A percentile compares a stretch with the other conserved stretches of the same genome.
phyloP scores from a whole-genome alignment of 768 basidiomycete species.

The Boletus sp. region DNA sequence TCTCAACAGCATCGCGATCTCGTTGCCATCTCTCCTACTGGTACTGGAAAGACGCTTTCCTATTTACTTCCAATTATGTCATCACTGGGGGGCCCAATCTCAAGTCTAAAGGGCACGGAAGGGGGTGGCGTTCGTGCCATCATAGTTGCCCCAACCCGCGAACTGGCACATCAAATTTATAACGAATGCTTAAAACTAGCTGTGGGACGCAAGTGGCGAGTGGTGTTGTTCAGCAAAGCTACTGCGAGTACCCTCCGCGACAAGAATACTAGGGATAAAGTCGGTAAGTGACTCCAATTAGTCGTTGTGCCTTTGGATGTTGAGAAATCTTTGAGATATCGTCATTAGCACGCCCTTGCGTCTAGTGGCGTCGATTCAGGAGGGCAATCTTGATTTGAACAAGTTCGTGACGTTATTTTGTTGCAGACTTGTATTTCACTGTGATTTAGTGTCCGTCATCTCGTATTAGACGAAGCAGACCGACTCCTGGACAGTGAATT shows the following conservation, averaged over 20 bases:
- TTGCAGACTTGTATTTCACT: conserved; percentile 6
- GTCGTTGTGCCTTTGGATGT: not conserved
- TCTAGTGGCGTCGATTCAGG: conserved; percentile 75
- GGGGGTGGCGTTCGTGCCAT: conserved; percentile 71
- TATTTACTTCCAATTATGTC: conserved; percentile 85
- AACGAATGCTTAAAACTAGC: conserved; percentile 85
- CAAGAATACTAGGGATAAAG: conserved; percentile 68
- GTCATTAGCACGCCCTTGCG: conserved; percentile 91
- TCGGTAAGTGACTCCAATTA: conserved; percentile 49
- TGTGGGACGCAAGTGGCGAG: conserved; percentile 78
- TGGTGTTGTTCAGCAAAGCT: conserved; percentile 83
- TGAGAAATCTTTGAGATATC: conserved; percentile 55
- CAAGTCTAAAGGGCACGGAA: conserved; percentile 41
- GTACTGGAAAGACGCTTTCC: conserved; percentile 93
- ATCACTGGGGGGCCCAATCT: conserved; percentile 50
- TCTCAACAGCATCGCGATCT: conserved; percentile 68
- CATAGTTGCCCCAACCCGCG: conserved; percentile 87
- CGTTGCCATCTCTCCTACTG: conserved; percentile 94
- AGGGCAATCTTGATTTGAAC: conserved; percentile 58
- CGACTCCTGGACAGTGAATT: conserved; percentile 90
- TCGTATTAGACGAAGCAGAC: conserved; percentile 89
- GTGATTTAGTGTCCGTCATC: conserved; percentile 66
- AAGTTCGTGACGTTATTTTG: conserved; percentile 52
- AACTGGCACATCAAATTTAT: conserved; percentile 93
- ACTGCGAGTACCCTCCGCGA: conserved; percentile 80